phyloP scores from a whole-genome alignment of 176 grass and related monocot genomes.

The Ananas comosus region DNA sequence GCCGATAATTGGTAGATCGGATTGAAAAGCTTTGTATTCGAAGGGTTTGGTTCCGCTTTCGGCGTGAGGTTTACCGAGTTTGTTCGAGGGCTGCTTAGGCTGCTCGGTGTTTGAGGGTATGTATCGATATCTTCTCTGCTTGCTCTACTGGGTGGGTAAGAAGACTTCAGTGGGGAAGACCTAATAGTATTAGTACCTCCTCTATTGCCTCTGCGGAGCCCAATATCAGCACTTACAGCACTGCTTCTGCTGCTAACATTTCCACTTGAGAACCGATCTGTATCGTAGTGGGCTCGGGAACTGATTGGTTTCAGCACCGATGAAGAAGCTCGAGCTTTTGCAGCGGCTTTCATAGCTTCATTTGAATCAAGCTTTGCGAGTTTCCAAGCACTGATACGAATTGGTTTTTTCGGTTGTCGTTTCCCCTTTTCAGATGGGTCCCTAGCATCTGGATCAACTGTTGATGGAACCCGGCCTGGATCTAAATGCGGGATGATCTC shows the following conservation, averaged over 20 bases:
- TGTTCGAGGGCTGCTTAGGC: slow-evolving; percentile 4
- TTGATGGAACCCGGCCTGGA: slow-evolving; percentile 14
- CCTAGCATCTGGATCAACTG: slow-evolving; percentile 17
- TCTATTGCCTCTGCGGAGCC: neutral
- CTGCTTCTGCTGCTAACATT: slow-evolving; percentile 23
- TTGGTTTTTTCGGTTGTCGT: slow-evolving; percentile 10
- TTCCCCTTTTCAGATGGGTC: slow-evolving; percentile 3
- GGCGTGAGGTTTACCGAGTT: slow-evolving; percentile 26
- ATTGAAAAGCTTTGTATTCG: slow-evolving; percentile 54
- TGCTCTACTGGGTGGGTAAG: slow-evolving; percentile 9
- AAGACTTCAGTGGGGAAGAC: slow-evolving; percentile 15
- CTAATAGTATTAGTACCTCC: neutral
- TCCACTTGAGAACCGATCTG: slow-evolving; percentile 14
- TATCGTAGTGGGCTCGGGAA: slow-evolving; percentile 5
- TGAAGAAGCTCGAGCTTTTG: slow-evolving; percentile 17
- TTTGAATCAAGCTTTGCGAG: slow-evolving; percentile 16
- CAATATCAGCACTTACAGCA: slow-evolving; percentile 3
- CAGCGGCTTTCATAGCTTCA: slow-evolving; percentile 17
- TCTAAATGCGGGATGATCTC: slow-evolving; percentile 21
- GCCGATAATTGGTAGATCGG: slow-evolving; percentile 68
- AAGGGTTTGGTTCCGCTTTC: slow-evolving; percentile 33
- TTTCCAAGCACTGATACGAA: slow-evolving; percentile 21
- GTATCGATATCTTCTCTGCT: slow-evolving; percentile 18
- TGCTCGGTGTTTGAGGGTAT: slow-evolving; percentile 16
- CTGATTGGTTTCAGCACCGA: slow-evolving; percentile 15